Base-by-base conservation (phyloP, 164 flowering plant genomes). In the Sextonia rubra region DNA sequence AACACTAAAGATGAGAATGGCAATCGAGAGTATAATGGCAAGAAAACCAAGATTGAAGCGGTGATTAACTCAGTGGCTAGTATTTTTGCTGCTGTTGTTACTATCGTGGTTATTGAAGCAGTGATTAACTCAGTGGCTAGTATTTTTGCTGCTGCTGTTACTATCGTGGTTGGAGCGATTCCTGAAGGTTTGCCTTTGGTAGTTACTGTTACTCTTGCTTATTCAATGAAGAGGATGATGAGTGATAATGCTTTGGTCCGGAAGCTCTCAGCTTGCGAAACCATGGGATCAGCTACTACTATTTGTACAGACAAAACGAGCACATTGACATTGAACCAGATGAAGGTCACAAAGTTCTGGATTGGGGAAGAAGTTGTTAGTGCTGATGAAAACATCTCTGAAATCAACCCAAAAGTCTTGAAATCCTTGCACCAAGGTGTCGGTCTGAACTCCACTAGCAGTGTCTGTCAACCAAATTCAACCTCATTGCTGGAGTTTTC, bases 131-230 rank as follows among this genome's bases (percentile, higher is more conserved):
- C n/a, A n/a, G n/a, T n/a, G n/a, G n/a, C n/a, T n/a, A n/a, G n/a
- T n/a, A n/a, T n/a, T n/a, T n/a, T n/a, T n/a, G n/a, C n/a, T n/a
- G n/a, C n/a, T n/a, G n/a, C n/a, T n/a, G n/a, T n/a, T n/a, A n/a
- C n/a, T n/a, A n/a, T n/a, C n/a, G n/a, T n/a, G 25, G 93, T 90
- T 49, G 93, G 88, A 70, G 94, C 97, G 9, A 90, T 91, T 73
- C 97, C 94, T 1, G 97, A 91, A 72, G 94, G 94, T 12, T 77
- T 90, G 69, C 92, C 97, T 3, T 48, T 84, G 58, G 83, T 82
- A 4, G 82, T 81, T 11, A 84, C 82, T 1, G 76, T 80, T n/a
- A n/a, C n/a, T n/a, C n/a, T n/a, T 82, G 3, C 80, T 81, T 14
- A 84, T 80, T 1, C 77, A 78, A 83, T 83, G 86, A 79, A 80